phyloP scores from a whole-genome alignment of 345 rosid species.

The Syzygium aqueum region DNA sequence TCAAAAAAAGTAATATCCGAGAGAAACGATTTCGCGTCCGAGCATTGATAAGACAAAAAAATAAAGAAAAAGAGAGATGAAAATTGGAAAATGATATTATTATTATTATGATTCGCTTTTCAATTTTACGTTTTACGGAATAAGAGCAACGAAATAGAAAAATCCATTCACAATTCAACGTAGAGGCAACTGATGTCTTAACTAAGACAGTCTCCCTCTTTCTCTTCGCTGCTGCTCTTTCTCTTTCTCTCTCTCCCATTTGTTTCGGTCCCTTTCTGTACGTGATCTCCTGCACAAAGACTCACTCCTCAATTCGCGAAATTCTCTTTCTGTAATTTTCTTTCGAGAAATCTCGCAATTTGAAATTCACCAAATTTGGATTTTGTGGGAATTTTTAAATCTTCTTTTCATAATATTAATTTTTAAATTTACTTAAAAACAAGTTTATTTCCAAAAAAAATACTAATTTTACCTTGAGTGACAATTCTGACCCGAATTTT shows the following conservation, averaged over 20 bases:
- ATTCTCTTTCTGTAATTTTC: too few species aligned
- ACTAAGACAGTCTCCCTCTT: background rate
- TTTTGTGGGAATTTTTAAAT: too few species aligned
- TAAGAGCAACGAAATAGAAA: background rate
- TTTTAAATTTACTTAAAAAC: too few species aligned
- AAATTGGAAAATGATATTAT: background rate
- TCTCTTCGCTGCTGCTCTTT: background rate
- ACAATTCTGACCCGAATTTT: too few species aligned
- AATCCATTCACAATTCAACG: conserved; percentile 1
- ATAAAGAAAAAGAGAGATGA: background rate
- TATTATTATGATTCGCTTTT: background rate
- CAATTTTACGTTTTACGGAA: background rate
- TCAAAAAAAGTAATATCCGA: background rate
- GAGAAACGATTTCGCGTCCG: background rate
- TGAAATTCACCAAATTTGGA: too few species aligned
- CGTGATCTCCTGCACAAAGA: conserved; percentile 4
- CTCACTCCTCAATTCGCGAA: background rate
- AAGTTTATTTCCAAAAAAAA: too few species aligned
- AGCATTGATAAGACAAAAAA: background rate
- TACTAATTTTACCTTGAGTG: too few species aligned
- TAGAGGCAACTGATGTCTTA: conserved; percentile 3
- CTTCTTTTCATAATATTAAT: too few species aligned
- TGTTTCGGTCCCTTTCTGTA: conserved; percentile 1
- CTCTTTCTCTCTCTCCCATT: background rate
- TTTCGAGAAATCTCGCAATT: too few species aligned